phyloP scores from a whole-genome alignment of 2,329 filamentous ascomycete species.

The Paecilomyces niveus region DNA sequence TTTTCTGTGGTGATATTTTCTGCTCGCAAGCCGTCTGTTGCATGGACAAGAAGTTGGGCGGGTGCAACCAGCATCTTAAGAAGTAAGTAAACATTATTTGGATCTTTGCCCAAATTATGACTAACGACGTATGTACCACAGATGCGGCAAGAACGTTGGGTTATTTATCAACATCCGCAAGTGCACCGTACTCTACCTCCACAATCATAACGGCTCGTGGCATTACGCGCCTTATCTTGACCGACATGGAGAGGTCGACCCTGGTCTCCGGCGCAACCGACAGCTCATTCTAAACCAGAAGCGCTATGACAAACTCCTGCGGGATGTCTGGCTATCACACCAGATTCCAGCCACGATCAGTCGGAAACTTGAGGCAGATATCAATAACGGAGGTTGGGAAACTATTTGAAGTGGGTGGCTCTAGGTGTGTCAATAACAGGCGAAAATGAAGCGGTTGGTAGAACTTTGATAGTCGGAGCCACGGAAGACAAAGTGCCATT shows the following conservation, averaged over 20 bases:
- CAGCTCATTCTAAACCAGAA: conserved; percentile 91
- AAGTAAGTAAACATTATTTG: conserved; percentile 51
- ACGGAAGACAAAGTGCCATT: background rate
- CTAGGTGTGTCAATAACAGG: background rate
- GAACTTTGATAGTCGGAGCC: background rate
- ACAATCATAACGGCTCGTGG: conserved; percentile 75
- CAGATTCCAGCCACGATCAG: conserved; percentile 84
- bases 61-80: conserved; percentile 82
- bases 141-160: conserved; percentile 84
- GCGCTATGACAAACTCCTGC: conserved; percentile 80
- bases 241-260: conserved; percentile 89
- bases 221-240: conserved; percentile 88
- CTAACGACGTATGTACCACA: conserved; percentile 31
- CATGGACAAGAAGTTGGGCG: conserved; percentile 63
- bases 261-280: conserved; percentile 77
- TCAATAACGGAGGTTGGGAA: conserved; percentile 97
- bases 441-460: background rate
- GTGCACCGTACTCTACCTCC: conserved; percentile 83
- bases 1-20: conserved; percentile 95
- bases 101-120: background rate
- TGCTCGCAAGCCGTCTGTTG: conserved; percentile 94
- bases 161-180: conserved; percentile 95
- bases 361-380: conserved; percentile 84
- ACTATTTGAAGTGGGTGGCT: conserved; percentile 37
- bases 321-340: conserved; percentile 80